Conservation (phyloP, 306 rosid species). For the Fragaria vesca region DNA sequence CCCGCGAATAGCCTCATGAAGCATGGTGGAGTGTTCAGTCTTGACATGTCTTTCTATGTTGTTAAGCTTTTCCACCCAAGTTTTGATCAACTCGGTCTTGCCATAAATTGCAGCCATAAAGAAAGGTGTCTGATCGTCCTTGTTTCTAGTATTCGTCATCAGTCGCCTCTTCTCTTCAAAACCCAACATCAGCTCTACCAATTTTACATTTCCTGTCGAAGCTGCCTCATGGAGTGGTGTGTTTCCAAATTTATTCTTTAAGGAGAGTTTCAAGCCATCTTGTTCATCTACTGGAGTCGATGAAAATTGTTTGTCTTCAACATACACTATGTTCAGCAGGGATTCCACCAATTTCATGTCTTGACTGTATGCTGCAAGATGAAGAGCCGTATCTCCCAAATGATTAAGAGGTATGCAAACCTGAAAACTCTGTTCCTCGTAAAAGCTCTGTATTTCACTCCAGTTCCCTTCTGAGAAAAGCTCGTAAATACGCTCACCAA, state of each 20-base stretch:
- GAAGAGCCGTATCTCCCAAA: background rate
- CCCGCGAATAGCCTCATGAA: slow-evolving; percentile 30
- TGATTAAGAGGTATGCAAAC: background rate
- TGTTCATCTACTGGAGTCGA: too few relatives aligned
- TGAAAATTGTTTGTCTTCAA: too few relatives aligned
- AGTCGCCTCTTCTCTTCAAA: background rate
- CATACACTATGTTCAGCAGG: background rate
- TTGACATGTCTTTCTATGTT: background rate
- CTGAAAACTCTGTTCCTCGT: background rate
- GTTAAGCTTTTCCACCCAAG: background rate
- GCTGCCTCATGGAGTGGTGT: slow-evolving; percentile 30
- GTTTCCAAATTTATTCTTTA: background rate
- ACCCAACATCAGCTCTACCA: background rate
- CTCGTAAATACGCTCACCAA: background rate
- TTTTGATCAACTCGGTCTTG: background rate
- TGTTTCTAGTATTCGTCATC: background rate
- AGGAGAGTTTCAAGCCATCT: too few relatives aligned
- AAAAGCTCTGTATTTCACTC: background rate
- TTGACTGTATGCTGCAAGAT: slow-evolving; percentile 17
- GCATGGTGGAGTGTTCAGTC: slow-evolving; percentile 2
- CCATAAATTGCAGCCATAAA: slow-evolving; percentile 23
- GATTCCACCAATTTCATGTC: background rate
- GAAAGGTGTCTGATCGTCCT: slow-evolving; percentile 25
- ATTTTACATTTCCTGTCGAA: background rate
- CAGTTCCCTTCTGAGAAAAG: background rate